These are phyloP conservation scores for Teratosphaeria gauchensis DNA, from an alignment of 2,329 filamentous ascomycete genomes.

Conservation along the genomic window DNA sequence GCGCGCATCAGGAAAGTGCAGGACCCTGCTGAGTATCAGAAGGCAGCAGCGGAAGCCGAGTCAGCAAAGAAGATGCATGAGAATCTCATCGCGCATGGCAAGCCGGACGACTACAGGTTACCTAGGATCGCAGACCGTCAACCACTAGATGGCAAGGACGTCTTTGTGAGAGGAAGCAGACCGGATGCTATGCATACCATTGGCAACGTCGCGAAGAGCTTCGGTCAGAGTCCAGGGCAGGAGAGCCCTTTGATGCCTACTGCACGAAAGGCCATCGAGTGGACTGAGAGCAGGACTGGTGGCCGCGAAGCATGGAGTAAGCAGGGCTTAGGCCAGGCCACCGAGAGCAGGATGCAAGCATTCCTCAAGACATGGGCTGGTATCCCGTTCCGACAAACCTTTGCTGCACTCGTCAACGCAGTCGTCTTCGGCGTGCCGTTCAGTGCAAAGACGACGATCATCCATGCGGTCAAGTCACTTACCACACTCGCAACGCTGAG, in stretches of 20 bases:
- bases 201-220: conserved; percentile 36
- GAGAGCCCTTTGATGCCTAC: conserved; percentile 27
- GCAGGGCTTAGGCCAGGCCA: conserved; percentile 33
- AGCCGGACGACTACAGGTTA: conserved; percentile 15
- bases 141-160: conserved; percentile 14
- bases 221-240: conserved; percentile 37
- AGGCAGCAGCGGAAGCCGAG: conserved; percentile 10
- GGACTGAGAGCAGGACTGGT: conserved; percentile 23
- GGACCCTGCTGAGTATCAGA: conserved; percentile 9
- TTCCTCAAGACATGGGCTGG: conserved; percentile 49
- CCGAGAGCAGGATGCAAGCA: conserved; percentile 15
- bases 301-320: conserved; percentile 33
- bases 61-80: conserved; percentile 10
- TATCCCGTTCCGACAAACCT: conserved; percentile 59
- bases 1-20: conserved; percentile 50
- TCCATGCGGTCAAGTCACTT: conserved; percentile 61
- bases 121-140: conserved; percentile 20
- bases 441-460: conserved; percentile 56
- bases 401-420: conserved; percentile 53
- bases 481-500: conserved; percentile 57
- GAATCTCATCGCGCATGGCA: conserved; percentile 13
- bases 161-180: conserved; percentile 11
- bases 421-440: conserved; percentile 66
- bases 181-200: conserved; percentile 25
- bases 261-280: conserved; percentile 26